Evolutionary conservation across 345 rosid species (phyloP), one percentile per base, ranked within the genome.

Genomic region (Populus simonii): DNA sequence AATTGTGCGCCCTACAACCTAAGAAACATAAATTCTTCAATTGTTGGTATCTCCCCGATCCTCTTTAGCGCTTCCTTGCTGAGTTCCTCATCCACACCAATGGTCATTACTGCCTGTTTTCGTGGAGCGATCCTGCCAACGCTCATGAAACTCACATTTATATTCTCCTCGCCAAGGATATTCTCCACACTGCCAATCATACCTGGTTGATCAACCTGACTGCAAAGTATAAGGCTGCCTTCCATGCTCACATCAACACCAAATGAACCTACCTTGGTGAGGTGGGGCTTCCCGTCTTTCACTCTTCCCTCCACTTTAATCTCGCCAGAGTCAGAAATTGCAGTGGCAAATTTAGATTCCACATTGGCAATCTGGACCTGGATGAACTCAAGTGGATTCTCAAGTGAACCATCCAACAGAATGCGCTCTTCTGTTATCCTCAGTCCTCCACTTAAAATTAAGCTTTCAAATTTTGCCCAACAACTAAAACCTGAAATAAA

Each of bases 71-170:
- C 76, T 68, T 66, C 76, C 63, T 66, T 76, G 65, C 70, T 80
- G 22, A 80, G 83, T 68, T 76, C 62, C 68, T 80, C 83, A 25
- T 80, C 83, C n/a, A 80, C 80, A 2, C 80, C 80, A 31, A 80
- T 80, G 36, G 80, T 76, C 80, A 80, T 76, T 3, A 80, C 39
- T 12, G 83, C 83, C 49, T 76, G 74, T 59, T 80, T 76, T 59
- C 70, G 59, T 33, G 80, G 80, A 76, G 77, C 74, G 8, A 55
- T 80, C 68, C 80, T 71, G 1, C 80, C 77, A 53, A 80, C 83
- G 22, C 74, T 80, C 80, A 80, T 80, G 69, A 80, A 80, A 29
- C 76, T 80, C 23, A 80, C 74, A 57, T 80, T 80, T 43, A 80
- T 80, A 66, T 80, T 80, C 70, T 80, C 80, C 29, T 80, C 73